Conservation (phyloP, 2,329 filamentous ascomycete genomes). For the Myriangium duriaei region DNA sequence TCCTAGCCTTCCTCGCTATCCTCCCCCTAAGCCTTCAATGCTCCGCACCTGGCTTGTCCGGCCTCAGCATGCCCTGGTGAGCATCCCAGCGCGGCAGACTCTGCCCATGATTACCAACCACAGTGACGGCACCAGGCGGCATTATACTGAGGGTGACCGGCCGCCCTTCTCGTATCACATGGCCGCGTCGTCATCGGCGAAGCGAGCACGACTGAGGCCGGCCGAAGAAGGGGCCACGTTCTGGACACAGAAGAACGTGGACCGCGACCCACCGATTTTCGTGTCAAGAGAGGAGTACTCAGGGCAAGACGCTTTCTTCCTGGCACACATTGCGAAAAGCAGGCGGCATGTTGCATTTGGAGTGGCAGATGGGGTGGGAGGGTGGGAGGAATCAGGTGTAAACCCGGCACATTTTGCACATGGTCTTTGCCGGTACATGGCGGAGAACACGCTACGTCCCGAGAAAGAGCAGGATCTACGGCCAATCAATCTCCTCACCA, state of each 20-base stretch:
- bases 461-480: conserved; percentile 31
- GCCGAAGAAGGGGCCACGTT: conserved; percentile 39
- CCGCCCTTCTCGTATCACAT: conserved; percentile 26
- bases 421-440: conserved; percentile 87
- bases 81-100: conserved; percentile 37
- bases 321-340: conserved; percentile 57
- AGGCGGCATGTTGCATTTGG: conserved; percentile 66
- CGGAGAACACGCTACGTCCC: conserved; percentile 46
- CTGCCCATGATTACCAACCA: conserved; percentile 29
- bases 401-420: conserved; percentile 95
- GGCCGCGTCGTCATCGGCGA: conserved; percentile 24
- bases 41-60: conserved; percentile 10
- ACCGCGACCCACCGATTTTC: conserved; percentile 36
- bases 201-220: conserved; percentile 22
- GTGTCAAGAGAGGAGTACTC: conserved; percentile 45
- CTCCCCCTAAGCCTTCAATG: conserved; percentile 10
- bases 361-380: conserved; percentile 87
- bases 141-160: conserved; percentile 5
- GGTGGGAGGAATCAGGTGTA: conserved; percentile 84
- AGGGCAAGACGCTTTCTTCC: conserved; percentile 96
- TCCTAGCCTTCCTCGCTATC: conserved; percentile 4
- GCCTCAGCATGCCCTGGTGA: conserved; percentile 34
- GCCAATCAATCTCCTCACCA: conserved; percentile 62
- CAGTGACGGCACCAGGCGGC: conserved; percentile 8
- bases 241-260: conserved; percentile 21